Conservation (phyloP, 2,329 filamentous ascomycete species). For the Colletotrichum paranaense region DNA sequence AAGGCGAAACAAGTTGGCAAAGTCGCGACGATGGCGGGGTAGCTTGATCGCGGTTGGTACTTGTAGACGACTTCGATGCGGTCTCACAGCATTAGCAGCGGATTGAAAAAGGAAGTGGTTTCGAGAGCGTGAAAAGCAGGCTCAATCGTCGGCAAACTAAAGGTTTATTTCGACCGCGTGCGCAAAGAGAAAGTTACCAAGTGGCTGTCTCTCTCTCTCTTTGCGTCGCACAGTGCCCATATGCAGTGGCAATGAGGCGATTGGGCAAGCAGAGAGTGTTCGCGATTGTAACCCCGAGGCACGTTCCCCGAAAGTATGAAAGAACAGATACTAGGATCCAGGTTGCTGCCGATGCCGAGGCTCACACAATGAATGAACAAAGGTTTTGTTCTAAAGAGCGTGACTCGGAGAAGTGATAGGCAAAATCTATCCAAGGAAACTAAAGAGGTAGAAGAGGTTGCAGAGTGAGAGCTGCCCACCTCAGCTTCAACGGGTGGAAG, state of each 20-base stretch:
- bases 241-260: background rate
- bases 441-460: background rate
- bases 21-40: conserved; percentile 27
- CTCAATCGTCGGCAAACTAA: background rate
- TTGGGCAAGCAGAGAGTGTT: background rate
- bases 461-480: background rate
- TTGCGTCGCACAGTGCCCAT: conserved; percentile 1
- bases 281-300: background rate
- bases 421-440: background rate
- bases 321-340: conserved; percentile 6
- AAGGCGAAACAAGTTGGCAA: background rate
- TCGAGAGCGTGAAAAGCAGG: conserved; percentile 1
- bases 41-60: conserved; percentile 4
- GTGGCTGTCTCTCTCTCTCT: background rate
- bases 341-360: background rate
- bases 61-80: background rate
- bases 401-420: background rate
- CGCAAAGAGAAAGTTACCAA: background rate
- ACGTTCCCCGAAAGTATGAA: background rate
- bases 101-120: background rate
- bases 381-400: background rate
- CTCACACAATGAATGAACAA: background rate
- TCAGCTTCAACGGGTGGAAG: background rate
- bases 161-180: background rate
- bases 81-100: background rate